Base-by-base conservation (phyloP, 805 yeast species). In the Saturnispora ahearnii region DNA sequence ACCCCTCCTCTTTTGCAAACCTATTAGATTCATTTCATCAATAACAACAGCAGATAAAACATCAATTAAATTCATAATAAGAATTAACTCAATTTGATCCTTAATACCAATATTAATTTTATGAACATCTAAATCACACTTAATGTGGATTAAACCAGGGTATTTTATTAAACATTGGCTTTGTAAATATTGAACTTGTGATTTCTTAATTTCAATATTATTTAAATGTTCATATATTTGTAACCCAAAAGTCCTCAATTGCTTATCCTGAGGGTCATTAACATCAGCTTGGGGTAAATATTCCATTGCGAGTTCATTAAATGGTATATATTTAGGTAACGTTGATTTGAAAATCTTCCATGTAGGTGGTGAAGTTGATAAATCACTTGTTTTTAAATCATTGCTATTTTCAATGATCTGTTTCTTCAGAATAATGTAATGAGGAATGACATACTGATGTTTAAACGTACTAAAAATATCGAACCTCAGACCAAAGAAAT, bases 401-500 rank as follows among this genome's bases (percentile, higher is more conserved):
- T 34, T n/a, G 5, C 15, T 29, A 26, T 8, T 26, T 8, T 26
- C 29, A n/a, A 13, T 5, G 3, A 31, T 26, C 2, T 46, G 44
- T 41, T 51, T 59, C 21, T 58, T 55, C 41, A 78, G 61, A 3
- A 78, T 77, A 13, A 73, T 67, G 57, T 78, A 78, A 55, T 76
- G 80, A 2, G 81, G 78, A 1, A 61, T 57, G 4, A 59, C 40
- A 55, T 62, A 78, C 34, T 62, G 61, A 2, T 50, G 32, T 13
- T 56, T 53, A 2, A 65, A 59, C 2, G 41, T 29, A 43, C 65
- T 64, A 53, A 66, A 70, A 2, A 69, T 56, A 51, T 78, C 83
- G 55, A 76, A 76, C n/a, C 83, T 60, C 6, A 78, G 53, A 0
- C 83, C 83, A 30, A 78, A 52, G 33, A 69, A 59, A 10, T 62